A percentile compares a stretch with the other conserved stretches of the same genome.
Conservation (phyloP, 1,139 yeast species). For the Meyerozyma guilliermondii region DNA sequence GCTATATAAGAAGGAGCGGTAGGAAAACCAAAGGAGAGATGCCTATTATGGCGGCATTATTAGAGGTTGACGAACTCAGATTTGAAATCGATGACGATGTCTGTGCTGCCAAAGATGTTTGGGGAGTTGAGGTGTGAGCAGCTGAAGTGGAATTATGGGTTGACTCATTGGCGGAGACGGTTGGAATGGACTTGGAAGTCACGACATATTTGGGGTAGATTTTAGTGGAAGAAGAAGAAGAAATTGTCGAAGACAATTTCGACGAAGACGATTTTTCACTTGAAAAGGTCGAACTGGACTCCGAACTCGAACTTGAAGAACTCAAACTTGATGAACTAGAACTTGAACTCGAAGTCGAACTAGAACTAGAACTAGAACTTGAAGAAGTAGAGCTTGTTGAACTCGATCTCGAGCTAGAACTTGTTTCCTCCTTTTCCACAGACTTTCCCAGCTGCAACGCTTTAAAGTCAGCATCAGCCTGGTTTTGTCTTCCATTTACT, state of each 20-base stretch:
- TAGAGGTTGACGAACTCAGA: background rate
- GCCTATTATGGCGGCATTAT: background rate
- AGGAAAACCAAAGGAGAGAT: background rate
- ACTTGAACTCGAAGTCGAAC: constrained; percentile 4
- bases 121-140: too few species aligned
- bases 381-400: too few species aligned
- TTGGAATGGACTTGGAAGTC: too few species aligned
- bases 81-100: background rate
- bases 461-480: constrained; percentile 47
- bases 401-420: too few species aligned
- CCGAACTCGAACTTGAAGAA: constrained; percentile 7
- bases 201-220: too few species aligned
- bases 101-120: background rate
- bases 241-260: too few species aligned
- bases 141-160: too few species aligned
- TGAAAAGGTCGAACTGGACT: too few species aligned
- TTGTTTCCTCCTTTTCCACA: too few species aligned
- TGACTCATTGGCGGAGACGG: too few species aligned
- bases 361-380: constrained; percentile 3
- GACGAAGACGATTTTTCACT: too few species aligned
- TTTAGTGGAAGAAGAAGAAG: too few species aligned
- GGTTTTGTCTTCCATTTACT: constrained; percentile 54
- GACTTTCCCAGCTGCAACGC: constrained; percentile 23
- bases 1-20: background rate
- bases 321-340: constrained; percentile 5